Conservation (phyloP, 306 rosid species). For the Sindora glabra region DNA sequence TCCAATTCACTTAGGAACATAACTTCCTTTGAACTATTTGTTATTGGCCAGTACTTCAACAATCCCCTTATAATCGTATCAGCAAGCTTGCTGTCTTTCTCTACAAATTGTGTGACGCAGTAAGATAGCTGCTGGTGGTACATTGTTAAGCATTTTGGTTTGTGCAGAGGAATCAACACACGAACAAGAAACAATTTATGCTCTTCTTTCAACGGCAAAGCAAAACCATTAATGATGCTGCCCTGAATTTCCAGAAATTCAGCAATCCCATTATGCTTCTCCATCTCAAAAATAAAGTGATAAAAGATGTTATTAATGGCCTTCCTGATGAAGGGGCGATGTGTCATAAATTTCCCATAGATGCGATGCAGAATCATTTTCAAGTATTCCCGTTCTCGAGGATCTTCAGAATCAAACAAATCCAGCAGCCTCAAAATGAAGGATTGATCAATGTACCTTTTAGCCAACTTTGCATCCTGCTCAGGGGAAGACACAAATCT, state of each 20-base stretch:
- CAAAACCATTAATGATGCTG: slow-evolving; percentile 66
- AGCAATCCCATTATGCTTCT: slow-evolving; percentile 41
- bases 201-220: slow-evolving; percentile 37
- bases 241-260: slow-evolving; percentile 75
- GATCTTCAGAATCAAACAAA: slow-evolving; percentile 64
- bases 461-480: slow-evolving; percentile 58
- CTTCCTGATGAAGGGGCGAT: slow-evolving; percentile 63
- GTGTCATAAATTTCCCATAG: slow-evolving; percentile 49
- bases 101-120: slow-evolving; percentile 61
- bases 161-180: slow-evolving; percentile 55
- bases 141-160: slow-evolving; percentile 57
- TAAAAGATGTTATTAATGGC: slow-evolving; percentile 53
- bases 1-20: slow-evolving; percentile 63
- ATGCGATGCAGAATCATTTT: slow-evolving; percentile 52
- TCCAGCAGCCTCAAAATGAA: slow-evolving; percentile 57
- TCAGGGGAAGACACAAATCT: slow-evolving; percentile 61
- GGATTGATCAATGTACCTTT: slow-evolving; percentile 50
- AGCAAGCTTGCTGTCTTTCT: slow-evolving; percentile 72
- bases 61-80: slow-evolving; percentile 64
- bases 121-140: slow-evolving; percentile 65
- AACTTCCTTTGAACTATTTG: slow-evolving; percentile 65
- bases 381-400: slow-evolving; percentile 57
- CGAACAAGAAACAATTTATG: slow-evolving; percentile 62
- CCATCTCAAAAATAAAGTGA: slow-evolving; percentile 28
- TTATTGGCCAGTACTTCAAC: slow-evolving; percentile 71